Evolutionary conservation across 352 stramenopile species (phyloP).

Genomic region (Phytophthora quininea): DNA sequence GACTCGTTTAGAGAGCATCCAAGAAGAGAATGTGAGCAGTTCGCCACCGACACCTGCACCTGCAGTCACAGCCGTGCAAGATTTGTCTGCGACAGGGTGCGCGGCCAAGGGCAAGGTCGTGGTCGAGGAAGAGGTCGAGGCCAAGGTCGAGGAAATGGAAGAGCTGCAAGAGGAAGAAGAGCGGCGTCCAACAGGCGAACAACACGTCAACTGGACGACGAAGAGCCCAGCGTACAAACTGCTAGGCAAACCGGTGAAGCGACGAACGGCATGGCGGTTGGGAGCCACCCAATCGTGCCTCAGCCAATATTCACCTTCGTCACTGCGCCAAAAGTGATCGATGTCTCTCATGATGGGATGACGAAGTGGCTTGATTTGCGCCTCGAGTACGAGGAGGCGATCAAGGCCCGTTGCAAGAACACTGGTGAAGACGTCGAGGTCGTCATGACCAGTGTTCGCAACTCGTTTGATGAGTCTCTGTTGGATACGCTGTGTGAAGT

Average conservation of each 20-base stretch:
- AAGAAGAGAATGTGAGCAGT: background rate
- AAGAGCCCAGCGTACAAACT: background rate
- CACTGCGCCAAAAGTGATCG: constrained; percentile 4
- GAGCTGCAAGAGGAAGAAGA: background rate
- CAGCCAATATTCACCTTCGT: constrained; percentile 12
- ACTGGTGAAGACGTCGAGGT: constrained; percentile 4
- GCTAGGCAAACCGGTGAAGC: background rate
- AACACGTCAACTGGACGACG: background rate
- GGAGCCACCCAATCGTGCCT: background rate
- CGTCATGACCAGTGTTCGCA: constrained; percentile 6
- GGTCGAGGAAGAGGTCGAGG: no score
- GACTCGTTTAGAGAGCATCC: background rate
- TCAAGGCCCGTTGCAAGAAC: constrained; percentile 2
- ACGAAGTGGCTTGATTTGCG: constrained; percentile 2
- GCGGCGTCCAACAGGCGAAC: background rate
- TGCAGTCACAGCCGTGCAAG: background rate
- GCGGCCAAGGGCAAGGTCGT: background rate
- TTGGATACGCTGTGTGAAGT: constrained; percentile 13
- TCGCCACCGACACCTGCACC: background rate
- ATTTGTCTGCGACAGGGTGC: background rate
- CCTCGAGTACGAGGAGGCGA: constrained; percentile 8
- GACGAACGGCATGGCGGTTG: background rate
- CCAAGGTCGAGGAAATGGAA: background rate
- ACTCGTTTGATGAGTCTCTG: constrained; percentile 10
- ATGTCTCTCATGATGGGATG: constrained; percentile 5